Evolutionary conservation across 2,329 filamentous ascomycete species (phyloP).

Genomic region (Lecanicillium sp.): DNA sequence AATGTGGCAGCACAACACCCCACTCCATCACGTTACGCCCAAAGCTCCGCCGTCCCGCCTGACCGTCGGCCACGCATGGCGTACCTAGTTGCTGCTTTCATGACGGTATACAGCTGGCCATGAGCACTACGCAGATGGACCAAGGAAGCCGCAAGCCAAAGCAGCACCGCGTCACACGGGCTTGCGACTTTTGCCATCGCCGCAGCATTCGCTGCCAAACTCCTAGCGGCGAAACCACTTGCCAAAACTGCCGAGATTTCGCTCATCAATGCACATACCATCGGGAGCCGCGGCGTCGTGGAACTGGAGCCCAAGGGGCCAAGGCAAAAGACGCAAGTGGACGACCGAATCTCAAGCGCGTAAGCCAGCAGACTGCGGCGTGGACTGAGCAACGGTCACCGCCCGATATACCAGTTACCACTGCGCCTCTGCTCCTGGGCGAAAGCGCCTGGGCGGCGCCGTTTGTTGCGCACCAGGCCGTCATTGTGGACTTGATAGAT

Average conservation of each 20-base stretch:
- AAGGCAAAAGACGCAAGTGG: background rate
- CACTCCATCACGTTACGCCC: background rate
- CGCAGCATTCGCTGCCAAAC: conserved; percentile 22
- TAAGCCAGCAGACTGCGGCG: background rate
- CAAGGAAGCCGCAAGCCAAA: conserved; percentile 12
- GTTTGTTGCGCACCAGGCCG: conserved; percentile 17
- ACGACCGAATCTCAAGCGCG: background rate
- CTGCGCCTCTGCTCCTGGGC: background rate
- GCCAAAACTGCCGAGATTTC: conserved; percentile 46
- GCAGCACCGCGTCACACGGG: conserved; percentile 17
- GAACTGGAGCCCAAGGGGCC: conserved; percentile 11
- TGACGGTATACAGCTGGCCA: background rate
- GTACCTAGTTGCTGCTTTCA: background rate
- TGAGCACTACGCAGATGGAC: background rate
- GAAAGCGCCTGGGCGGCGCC: conserved; percentile 12
- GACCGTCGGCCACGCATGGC: background rate
- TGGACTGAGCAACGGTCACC: background rate
- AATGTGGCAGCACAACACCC: background rate
- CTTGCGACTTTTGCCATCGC: conserved; percentile 41
- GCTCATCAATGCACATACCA: conserved; percentile 41
- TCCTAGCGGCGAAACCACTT: conserved; percentile 32
- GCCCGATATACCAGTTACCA: background rate
- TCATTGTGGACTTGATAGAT: conserved; percentile 37
- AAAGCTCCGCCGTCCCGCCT: background rate
- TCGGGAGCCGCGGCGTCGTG: conserved; percentile 35